Conservation (phyloP, 2,329 filamentous ascomycete species). For the Truncatella angustata region DNA sequence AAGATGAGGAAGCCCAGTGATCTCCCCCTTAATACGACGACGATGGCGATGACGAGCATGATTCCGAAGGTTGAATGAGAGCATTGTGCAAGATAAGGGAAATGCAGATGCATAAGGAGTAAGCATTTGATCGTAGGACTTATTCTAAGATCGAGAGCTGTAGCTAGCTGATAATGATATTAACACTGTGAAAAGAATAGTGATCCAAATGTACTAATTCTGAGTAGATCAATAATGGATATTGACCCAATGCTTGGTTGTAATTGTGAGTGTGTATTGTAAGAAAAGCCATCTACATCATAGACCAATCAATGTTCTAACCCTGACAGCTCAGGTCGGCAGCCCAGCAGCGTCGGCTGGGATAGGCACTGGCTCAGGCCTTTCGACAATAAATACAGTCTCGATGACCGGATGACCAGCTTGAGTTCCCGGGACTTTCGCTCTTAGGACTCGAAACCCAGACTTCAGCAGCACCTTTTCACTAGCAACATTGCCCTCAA, state of each 20-base stretch:
- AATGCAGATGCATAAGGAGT: too few relatives aligned
- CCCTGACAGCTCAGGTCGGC: neutral
- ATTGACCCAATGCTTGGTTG: too few relatives aligned
- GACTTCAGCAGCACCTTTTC: conserved; percentile 2
- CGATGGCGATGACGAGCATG: too few relatives aligned
- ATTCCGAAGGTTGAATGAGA: too few relatives aligned
- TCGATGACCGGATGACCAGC: neutral
- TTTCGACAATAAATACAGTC: neutral
- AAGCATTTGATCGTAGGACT: neutral
- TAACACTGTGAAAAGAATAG: too few relatives aligned
- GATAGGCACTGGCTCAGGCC: neutral
- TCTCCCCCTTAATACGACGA: too few relatives aligned
- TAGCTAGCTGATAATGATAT: too few relatives aligned
- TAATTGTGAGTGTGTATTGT: neutral
- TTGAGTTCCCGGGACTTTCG: neutral
- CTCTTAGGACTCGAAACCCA: conserved; percentile 4
- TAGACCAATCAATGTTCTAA: neutral
- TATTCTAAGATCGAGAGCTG: neutral
- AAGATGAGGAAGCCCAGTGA: too few relatives aligned
- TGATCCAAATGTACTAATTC: too few relatives aligned
- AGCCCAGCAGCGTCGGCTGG: neutral
- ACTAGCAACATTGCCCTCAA: neutral
- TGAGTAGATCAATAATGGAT: too few relatives aligned
- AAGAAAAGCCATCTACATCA: neutral
- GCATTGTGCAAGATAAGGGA: too few relatives aligned